These are phyloP conservation scores for Aurinia saxatilis DNA, from an alignment of 345 rosid species.

Conservation along the genomic window DNA sequence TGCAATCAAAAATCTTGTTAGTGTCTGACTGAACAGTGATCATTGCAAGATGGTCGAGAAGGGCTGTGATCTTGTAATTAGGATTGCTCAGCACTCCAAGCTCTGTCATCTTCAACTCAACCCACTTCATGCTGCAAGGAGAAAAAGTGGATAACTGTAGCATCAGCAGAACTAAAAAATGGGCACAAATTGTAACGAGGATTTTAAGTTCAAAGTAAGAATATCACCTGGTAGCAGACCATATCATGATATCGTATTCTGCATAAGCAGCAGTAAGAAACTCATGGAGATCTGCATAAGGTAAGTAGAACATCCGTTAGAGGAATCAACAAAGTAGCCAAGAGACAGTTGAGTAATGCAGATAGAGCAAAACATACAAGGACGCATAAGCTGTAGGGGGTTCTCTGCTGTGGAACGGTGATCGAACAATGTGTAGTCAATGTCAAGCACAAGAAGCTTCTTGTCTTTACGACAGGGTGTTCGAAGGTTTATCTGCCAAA, in stretches of 20 bases:
- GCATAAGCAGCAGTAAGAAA: conserved; percentile 89
- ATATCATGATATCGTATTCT: conserved; percentile 90
- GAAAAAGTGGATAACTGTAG: not conserved
- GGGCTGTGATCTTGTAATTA: conserved; percentile 88
- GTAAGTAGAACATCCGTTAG: conserved; percentile 3
- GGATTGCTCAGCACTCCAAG: conserved; percentile 88
- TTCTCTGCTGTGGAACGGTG: conserved; percentile 93
- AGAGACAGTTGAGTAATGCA: not conserved
- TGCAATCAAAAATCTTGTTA: conserved; percentile 84
- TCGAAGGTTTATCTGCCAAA: conserved; percentile 54
- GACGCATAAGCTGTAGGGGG: conserved; percentile 89
- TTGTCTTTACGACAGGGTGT: conserved; percentile 82
- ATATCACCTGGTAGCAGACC: conserved; percentile 91
- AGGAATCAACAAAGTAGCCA: not conserved
- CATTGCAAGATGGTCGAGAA: conserved; percentile 89
- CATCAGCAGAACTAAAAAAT: not conserved
- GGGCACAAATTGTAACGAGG: not conserved
- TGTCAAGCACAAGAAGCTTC: conserved; percentile 86
- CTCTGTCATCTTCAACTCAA: conserved; percentile 95
- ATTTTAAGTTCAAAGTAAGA: not conserved
- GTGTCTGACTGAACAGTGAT: conserved; percentile 90
- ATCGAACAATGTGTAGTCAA: conserved; percentile 93
- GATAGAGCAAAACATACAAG: conserved; percentile 42
- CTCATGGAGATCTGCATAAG: conserved; percentile 81
- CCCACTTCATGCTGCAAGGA: conserved; percentile 89